Evolutionary conservation across 371 early-diverging fungal species (phyloP), one percentile per base, ranked within the genome.

Genomic region (Capillidium rhysosporum): DNA sequence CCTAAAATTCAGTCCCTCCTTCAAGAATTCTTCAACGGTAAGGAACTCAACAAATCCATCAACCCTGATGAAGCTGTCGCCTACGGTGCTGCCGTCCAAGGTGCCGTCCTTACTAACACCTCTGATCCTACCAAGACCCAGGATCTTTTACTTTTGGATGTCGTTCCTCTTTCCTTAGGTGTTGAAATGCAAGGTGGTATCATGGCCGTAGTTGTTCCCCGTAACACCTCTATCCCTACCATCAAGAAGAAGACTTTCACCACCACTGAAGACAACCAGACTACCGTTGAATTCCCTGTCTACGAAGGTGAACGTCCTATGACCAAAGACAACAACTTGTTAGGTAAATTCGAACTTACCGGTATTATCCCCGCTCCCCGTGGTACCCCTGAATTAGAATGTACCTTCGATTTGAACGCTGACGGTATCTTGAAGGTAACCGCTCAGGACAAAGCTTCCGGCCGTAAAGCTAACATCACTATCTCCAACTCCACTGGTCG

Each of bases 21-120:
- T 80, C 60, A 84, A 83, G 63, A 86, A 80, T 80, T 79, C 71
- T 94, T 94, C 66, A 78, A 84, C 63, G 86, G 84, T 56, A 86
- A 84, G 70, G 75, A 80, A 56, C 69, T 79, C 57, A 76, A 73
- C 76, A 82, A 86, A 75, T 81, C 84, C 54, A 83, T 91, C 71
- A 89, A 91, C 75, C 92, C 92, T 48, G 92, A 92, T 69, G 92
- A 92, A 67, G 91, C 91, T 60, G 89, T 95, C 60, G 88, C 95
- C 56, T 89, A 85, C 64, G 95, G 95, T 75, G 95, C 95, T 57
- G 92, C 92, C 53, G 86, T 89, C 54, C 92, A 90, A 70, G 88
- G 81, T 57, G 86, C 81, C 59, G 73, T 87, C 65, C 70, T 89
- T 31, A 72, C 76, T 61, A 81, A 80, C 69, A 80, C 77, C 57